Evolutionary conservation across 75 land plant genomes (phyloP), one percentile per base, ranked within the genome.

Genomic region (Selaginella tamariscina): DNA sequence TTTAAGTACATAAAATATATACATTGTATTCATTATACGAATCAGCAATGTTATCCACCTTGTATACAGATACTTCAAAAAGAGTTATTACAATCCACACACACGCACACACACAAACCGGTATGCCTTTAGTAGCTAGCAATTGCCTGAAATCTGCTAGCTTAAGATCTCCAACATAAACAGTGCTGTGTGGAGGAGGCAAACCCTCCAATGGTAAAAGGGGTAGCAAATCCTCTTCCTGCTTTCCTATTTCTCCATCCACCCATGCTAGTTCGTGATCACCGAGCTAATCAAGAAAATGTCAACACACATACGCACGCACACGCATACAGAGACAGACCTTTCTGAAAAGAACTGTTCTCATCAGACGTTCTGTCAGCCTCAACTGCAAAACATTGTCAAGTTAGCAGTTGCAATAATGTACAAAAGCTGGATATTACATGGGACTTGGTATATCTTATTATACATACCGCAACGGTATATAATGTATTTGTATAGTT

Each of bases 81-180:
- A n/a, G n/a, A n/a, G n/a, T n/a, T n/a, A n/a, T n/a, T n/a, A n/a
- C n/a, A n/a, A n/a, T n/a, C n/a, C n/a, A n/a, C n/a, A n/a, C n/a
- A n/a, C n/a, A n/a, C n/a, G n/a, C n/a, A n/a, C n/a, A n/a, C n/a
- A n/a, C n/a, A n/a, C n/a, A n/a, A n/a, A 87, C 98, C 96, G 81
- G 91, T 24, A 93, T 55, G 23, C 95, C 94, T 72, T 93, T 84
- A 26, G 83, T 77, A 26, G 91, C 81, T 69, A 93, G 81, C 63
- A 86, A 86, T 24, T 89, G 96, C 78, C 89, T 93, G 69, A 93
- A 89, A 72, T 93, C 96, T 56, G 98, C 90, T 78, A 93, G 78
- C 70, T 85, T 82, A 39, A 93, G 30, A 59, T 93, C 98, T 31
- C 98, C 98, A 49, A 93, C 91, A 79, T 86, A 80, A 31, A 93